These are phyloP conservation scores for Tephrocybe sp. DNA, from an alignment of 768 basidiomycete genomes.

Conservation along the genomic window DNA sequence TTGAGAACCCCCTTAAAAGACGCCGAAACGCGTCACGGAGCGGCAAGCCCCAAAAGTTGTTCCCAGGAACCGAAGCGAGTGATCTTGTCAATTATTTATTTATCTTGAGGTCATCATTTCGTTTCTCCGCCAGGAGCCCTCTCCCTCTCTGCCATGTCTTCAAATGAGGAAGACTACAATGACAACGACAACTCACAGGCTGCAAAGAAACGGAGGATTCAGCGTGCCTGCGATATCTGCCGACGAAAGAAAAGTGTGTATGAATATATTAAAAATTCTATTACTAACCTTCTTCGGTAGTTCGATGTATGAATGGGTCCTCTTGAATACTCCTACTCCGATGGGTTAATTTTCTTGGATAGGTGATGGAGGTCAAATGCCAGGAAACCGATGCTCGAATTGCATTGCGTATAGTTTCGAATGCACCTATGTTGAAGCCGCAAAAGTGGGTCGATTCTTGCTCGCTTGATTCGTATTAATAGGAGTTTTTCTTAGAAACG, in stretches of 20 bases:
- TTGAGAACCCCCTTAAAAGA: neutral
- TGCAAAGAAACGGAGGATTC: slow-evolving; percentile 68
- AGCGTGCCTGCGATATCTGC: slow-evolving; percentile 81
- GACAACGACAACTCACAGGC: slow-evolving; percentile 40
- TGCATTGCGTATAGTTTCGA: slow-evolving; percentile 61
- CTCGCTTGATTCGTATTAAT: neutral
- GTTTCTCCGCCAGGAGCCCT: neutral
- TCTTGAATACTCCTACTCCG: neutral
- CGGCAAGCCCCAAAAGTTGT: slow-evolving; percentile 6
- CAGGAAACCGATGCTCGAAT: slow-evolving; percentile 64
- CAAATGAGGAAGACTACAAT: slow-evolving; percentile 61
- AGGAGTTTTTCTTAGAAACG: slow-evolving; percentile 37
- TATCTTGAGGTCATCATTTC: slow-evolving; percentile 14
- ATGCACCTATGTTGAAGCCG: slow-evolving; percentile 69
- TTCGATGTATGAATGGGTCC: slow-evolving; percentile 52
- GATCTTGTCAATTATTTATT: slow-evolving; percentile 11
- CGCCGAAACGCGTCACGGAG: slow-evolving; percentile 11
- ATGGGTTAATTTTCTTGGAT: neutral
- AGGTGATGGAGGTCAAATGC: slow-evolving; percentile 75
- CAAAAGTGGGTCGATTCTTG: slow-evolving; percentile 46
- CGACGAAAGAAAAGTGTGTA: slow-evolving; percentile 77
- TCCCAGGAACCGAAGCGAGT: slow-evolving; percentile 12
- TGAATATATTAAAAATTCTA: neutral
- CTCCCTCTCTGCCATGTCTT: slow-evolving; percentile 44
- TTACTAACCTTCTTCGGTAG: slow-evolving; percentile 28